Conservation (phyloP, 352 stramenopile species). For the Nothophytophthora sp. region DNA sequence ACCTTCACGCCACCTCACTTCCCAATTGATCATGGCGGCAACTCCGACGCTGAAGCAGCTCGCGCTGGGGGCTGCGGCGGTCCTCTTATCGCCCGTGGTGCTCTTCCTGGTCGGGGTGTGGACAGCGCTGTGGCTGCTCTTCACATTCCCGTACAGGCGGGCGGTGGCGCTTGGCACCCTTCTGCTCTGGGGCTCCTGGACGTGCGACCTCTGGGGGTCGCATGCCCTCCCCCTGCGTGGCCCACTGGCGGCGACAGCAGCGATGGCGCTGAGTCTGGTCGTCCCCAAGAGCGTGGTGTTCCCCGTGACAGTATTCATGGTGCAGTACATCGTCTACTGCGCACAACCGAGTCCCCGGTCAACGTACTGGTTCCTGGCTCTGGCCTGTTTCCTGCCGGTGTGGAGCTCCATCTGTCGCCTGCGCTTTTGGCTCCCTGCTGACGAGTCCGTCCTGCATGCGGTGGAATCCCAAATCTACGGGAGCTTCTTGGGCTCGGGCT, state of each 20-base stretch:
- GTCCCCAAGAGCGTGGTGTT: slow-evolving; percentile 16
- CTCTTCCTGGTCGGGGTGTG: slow-evolving; percentile 12
- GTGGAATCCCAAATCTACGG: slow-evolving; percentile 62
- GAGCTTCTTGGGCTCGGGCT: slow-evolving; percentile 40
- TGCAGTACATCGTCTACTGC: slow-evolving; percentile 12
- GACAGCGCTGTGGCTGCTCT: slow-evolving; percentile 13
- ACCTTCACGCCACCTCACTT: no score
- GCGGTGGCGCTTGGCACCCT: slow-evolving; percentile 6
- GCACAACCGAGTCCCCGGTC: neutral
- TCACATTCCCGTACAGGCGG: slow-evolving; percentile 10
- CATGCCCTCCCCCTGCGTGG: slow-evolving; percentile 6
- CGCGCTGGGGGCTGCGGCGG: slow-evolving; percentile 3
- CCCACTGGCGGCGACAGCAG: slow-evolving; percentile 8
- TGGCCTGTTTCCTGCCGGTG: slow-evolving; percentile 23
- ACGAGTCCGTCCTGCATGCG: slow-evolving; percentile 35
- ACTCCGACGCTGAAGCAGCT: slow-evolving; percentile 5
- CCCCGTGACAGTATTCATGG: slow-evolving; percentile 15
- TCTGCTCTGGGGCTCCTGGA: slow-evolving; percentile 23
- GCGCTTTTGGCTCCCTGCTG: slow-evolving; percentile 45
- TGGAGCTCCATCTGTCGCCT: slow-evolving; percentile 28
- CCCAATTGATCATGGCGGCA: no score
- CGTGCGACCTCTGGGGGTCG: slow-evolving; percentile 10
- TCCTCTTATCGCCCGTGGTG: slow-evolving; percentile 16
- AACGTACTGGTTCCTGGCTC: slow-evolving; percentile 6
- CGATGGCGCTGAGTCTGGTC: slow-evolving; percentile 7